phyloP scores from a whole-genome alignment of 345 rosid genomes.

The Murraya koenigii region DNA sequence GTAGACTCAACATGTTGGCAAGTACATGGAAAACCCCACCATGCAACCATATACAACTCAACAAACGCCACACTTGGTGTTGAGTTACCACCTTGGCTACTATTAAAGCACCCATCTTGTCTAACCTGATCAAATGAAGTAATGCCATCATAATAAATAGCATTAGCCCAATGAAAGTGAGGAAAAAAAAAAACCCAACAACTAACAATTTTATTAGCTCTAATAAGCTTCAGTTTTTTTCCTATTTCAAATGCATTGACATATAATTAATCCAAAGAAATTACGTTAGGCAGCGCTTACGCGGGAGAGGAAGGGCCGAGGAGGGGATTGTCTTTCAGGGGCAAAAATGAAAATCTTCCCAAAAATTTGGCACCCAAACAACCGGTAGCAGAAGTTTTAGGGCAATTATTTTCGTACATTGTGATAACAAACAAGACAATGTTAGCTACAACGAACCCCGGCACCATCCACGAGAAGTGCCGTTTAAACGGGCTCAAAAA shows the following conservation, averaged over 20 bases:
- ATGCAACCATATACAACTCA: conserved; percentile 94
- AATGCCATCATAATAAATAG: too few species aligned
- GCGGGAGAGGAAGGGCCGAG: conserved; percentile 85
- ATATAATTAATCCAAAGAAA: too few species aligned
- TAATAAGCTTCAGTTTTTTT: too few species aligned
- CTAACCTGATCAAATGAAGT: conserved; percentile 49
- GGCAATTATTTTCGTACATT: conserved; percentile 90
- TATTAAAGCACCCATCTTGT: conserved; percentile 79
- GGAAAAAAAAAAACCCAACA: background rate
- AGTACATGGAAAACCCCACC: conserved; percentile 90
- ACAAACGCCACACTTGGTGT: conserved; percentile 78
- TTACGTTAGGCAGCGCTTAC: conserved; percentile 38
- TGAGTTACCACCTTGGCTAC: conserved; percentile 44
- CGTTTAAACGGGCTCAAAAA: conserved; percentile 51
- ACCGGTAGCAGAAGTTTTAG: conserved; percentile 37
- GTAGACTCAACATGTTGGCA: conserved; percentile 89
- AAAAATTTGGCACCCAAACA: conserved; percentile 57
- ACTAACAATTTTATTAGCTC: background rate
- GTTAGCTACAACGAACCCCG: conserved; percentile 61
- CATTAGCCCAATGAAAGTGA: too few species aligned
- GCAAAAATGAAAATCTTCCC: conserved; percentile 86
- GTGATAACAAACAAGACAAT: conserved; percentile 46
- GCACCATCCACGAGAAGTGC: conserved; percentile 81
- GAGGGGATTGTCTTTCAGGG: conserved; percentile 84
- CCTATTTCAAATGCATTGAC: too few species aligned